These are phyloP conservation scores for Fusarium subtropicale DNA, from an alignment of 2,329 filamentous ascomycete genomes.

Conservation along the genomic window DNA sequence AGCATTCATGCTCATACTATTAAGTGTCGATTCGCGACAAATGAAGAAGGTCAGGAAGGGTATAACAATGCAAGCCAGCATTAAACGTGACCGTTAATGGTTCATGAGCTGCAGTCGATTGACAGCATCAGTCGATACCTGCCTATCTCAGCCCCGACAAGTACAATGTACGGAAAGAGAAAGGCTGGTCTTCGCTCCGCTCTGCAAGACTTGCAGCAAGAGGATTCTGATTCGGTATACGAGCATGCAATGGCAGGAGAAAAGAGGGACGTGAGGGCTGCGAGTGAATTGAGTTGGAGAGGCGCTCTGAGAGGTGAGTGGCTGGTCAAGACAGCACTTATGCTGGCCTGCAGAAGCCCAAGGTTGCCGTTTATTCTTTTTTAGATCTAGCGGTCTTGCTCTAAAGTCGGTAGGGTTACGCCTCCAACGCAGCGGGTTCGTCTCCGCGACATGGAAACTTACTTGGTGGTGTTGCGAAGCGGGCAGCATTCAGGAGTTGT, in stretches of 20 bases:
- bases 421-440: constrained; percentile 36
- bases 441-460: constrained; percentile 19
- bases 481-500: constrained; percentile 12
- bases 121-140: constrained; percentile 19
- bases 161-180: constrained; percentile 2
- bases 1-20: neutral
- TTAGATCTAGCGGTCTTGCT: constrained; percentile 35
- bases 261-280: constrained; percentile 34
- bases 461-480: constrained; percentile 29
- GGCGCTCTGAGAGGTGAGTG: constrained; percentile 41
- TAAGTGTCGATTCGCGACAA: neutral
- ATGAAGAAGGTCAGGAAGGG: neutral
- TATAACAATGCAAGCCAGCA: constrained; percentile 8
- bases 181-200: constrained; percentile 29
- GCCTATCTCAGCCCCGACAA: constrained; percentile 36
- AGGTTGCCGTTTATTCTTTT: constrained; percentile 34
- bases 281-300: constrained; percentile 32
- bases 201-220: constrained; percentile 40
- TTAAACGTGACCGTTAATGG: neutral
- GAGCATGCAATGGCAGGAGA: constrained; percentile 37
- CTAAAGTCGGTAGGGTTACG: constrained; percentile 28
- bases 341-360: constrained; percentile 36
- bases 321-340: constrained; percentile 30
- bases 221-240: constrained; percentile 40
- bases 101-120: constrained; percentile 11